Percentiles rank a stretch among this genome's conserved stretches.
These are phyloP conservation scores for Akanthomyces dipterigenus DNA, from an alignment of 2,329 filamentous ascomycete species.

Conservation along the genomic window DNA sequence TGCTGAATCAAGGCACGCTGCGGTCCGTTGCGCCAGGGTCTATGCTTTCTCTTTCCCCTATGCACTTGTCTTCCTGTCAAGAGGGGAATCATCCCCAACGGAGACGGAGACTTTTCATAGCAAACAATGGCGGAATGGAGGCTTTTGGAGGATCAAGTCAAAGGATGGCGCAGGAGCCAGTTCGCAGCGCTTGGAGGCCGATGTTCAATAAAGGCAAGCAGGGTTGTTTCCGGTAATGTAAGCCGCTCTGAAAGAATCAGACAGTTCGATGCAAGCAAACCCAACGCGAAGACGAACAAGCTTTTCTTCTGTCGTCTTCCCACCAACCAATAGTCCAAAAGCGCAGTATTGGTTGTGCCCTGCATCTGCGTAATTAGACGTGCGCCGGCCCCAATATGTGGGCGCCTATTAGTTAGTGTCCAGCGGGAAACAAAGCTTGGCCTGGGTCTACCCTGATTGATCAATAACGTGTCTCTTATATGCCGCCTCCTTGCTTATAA, in stretches of 20 bases:
- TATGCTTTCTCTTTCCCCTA: neutral
- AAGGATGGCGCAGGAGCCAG: neutral
- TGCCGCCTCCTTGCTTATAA: neutral
- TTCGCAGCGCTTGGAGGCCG: neutral
- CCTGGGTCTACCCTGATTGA: neutral
- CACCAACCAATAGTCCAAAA: too few relatives aligned
- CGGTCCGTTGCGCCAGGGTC: neutral
- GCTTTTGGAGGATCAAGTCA: neutral
- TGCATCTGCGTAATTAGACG: neutral
- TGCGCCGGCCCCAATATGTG: conserved; percentile 3
- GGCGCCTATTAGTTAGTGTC: neutral
- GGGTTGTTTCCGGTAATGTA: neutral
- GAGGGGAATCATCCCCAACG: neutral
- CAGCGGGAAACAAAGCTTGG: neutral
- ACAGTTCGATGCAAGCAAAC: neutral
- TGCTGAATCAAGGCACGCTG: neutral
- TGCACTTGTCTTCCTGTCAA: neutral
- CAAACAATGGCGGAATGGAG: neutral
- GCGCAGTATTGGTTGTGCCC: neutral
- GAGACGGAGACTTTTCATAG: neutral
- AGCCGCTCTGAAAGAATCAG: neutral
- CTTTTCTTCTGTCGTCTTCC: too few relatives aligned
- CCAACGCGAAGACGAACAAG: neutral
- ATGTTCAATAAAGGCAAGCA: too few relatives aligned
- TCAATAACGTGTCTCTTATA: neutral